Conservation (phyloP, 441 rosid species). For the Lepidium campestre region DNA sequence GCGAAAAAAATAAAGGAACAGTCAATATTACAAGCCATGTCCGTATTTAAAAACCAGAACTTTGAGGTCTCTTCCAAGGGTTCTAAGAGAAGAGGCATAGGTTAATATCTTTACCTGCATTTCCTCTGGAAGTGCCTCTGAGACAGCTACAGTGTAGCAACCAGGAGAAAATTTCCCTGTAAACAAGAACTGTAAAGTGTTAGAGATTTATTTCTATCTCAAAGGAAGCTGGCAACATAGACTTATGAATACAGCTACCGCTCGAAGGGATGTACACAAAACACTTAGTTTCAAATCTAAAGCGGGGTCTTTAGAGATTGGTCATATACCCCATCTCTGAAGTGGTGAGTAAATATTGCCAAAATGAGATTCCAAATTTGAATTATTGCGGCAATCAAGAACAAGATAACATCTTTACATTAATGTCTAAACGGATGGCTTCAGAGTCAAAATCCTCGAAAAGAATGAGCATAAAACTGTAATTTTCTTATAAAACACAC, state of each 20-base stretch:
- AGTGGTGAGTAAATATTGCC: not conserved
- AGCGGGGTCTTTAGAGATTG: not conserved
- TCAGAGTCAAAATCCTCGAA: not conserved
- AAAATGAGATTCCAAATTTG: not conserved
- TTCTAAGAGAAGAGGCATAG: not conserved
- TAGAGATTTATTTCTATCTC: not conserved
- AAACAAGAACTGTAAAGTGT: conserved; percentile 2
- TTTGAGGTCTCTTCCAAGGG: not conserved
- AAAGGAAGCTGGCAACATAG: not conserved
- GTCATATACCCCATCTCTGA: not conserved
- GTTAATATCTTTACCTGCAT: conserved; percentile 51
- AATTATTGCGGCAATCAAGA: not conserved
- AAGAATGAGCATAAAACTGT: not conserved
- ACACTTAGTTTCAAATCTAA: not conserved
- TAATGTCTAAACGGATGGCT: not conserved
- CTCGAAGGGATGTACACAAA: not conserved
- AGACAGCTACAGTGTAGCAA: conserved; percentile 92
- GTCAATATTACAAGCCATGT: not conserved
- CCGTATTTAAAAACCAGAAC: not conserved
- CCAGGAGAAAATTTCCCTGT: conserved; percentile 88
- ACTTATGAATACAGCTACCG: not conserved
- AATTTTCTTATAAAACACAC: not conserved
- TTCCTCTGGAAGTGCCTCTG: conserved; percentile 86
- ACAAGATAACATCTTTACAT: not conserved
- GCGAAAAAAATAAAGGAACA: not conserved